A percentile compares a stretch with the other conserved stretches of the same genome.
These are phyloP conservation scores for Brassica hybrid DNA, from an alignment of 441 rosid genomes.

Conservation along the genomic window DNA sequence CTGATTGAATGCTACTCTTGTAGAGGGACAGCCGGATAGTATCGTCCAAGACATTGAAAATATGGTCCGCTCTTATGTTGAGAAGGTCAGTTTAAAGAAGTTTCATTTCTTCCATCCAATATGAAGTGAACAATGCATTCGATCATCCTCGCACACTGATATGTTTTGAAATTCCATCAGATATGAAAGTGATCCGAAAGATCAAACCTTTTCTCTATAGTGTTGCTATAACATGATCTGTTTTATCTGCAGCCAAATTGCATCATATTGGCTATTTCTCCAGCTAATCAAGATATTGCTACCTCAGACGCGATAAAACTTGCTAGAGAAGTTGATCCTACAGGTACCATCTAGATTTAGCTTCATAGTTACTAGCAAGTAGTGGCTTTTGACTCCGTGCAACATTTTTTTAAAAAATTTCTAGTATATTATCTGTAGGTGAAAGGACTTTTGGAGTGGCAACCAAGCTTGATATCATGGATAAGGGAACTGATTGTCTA, in stretches of 20 bases:
- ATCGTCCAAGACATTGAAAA: constrained; percentile 95
- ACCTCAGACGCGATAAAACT: constrained; percentile 99
- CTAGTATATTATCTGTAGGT: constrained; percentile 54
- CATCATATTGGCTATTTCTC: constrained; percentile 98
- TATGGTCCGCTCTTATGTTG: constrained; percentile 98
- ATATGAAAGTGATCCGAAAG: constrained; percentile 7
- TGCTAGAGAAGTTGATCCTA: constrained; percentile 98
- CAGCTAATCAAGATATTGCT: constrained; percentile 99
- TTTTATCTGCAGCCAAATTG: constrained; percentile 73
- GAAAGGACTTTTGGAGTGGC: constrained; percentile 98
- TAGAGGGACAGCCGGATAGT: constrained; percentile 92
- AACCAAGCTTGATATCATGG: constrained; percentile 99
- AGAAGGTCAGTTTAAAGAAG: constrained; percentile 70
- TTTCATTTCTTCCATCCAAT: constrained; percentile 1
- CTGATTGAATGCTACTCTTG: constrained; percentile 45
- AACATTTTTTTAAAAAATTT: background rate
- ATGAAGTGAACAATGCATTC: constrained; percentile 17
- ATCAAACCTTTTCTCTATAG: no score
- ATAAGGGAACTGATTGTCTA: constrained; percentile 94
- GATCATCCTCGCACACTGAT: constrained; percentile 12
- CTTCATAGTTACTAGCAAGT: constrained; percentile 17
- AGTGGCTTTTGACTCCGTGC: background rate
- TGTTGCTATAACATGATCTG: constrained; percentile 17
- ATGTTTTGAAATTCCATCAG: constrained; percentile 26
- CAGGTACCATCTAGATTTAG: constrained; percentile 56